Evolutionary conservation across 345 rosid genomes (phyloP), one percentile per base, ranked within the genome.

Genomic region (Ailanthus altissimus): DNA sequence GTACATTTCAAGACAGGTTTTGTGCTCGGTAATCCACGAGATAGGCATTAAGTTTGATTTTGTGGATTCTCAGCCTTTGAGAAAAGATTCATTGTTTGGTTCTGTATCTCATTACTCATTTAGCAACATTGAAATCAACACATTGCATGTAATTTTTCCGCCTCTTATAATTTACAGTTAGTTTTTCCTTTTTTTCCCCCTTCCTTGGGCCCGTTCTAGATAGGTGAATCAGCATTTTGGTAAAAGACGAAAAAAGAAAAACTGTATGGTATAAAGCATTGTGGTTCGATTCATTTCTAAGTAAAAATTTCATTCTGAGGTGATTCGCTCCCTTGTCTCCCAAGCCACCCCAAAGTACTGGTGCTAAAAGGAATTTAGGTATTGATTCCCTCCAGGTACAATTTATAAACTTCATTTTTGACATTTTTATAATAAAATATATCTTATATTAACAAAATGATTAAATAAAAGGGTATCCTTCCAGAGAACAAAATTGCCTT

Each of bases 1-100:
- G 51, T 92, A 92, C 83, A 88, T 93, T 77, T 93, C 98, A 36
- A 93, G 81, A 79, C 98, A 96, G 83, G 98, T 92, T 73, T 78
- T 93, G 68, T 89, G 92, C 85, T 89, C 98, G 74, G 92, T 84
- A 26, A 63, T 90, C 89, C 61, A 93, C 93, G 14, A 90, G 90
- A 86, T 90, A 82, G 67, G 67, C 28, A 57, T 13, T 49, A 28
- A 62, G 57, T 20, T 50, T 40, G 28, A 12, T 15, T 63, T 58
- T 60, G 38, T 13, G n/a, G 59, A 75, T 86, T 94, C 92, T 87
- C 92, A 79, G 82, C 77, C 94, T 88, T 81, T 75, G 93, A 88
- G 89, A 91, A 80, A 32, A 80, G 72, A 81, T 80, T 82, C 83
- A 28, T 77, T 60, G 47, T 75, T 72, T 80, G 74, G 28, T 47